Conservation (phyloP, 306 rosid genomes). For the Cajanus cajan region DNA sequence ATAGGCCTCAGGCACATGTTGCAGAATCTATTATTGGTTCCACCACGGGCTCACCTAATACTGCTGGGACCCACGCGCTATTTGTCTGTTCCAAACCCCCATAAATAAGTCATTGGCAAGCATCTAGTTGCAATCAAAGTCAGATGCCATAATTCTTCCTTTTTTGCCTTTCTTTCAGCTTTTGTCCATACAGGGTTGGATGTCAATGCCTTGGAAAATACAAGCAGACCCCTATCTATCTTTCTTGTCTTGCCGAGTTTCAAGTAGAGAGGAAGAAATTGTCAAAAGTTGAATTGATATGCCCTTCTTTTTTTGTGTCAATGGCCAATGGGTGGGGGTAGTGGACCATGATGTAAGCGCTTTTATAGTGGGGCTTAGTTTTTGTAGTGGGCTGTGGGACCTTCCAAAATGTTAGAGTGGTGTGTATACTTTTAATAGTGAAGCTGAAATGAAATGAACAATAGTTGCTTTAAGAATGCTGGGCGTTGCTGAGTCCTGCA, state of each 20-base stretch:
- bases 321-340: constrained; percentile 49
- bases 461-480: constrained; percentile 47
- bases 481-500: constrained; percentile 40
- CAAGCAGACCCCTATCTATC: constrained; percentile 50
- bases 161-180: constrained; percentile 55
- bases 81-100: constrained; percentile 60
- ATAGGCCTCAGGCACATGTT: constrained; percentile 39
- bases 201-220: constrained; percentile 71
- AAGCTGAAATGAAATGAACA: constrained; percentile 45
- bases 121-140: constrained; percentile 91
- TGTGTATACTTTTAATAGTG: constrained; percentile 41
- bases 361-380: constrained; percentile 63
- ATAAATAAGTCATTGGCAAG: constrained; percentile 45
- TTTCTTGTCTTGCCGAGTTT: constrained; percentile 54
- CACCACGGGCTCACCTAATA: constrained; percentile 46
- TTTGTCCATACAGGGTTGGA: constrained; percentile 70
- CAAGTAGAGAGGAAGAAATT: constrained; percentile 58
- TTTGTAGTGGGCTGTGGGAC: constrained; percentile 95
- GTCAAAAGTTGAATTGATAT: constrained; percentile 79
- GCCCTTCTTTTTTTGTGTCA: constrained; percentile 47
- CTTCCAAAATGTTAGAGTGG: constrained; percentile 53
- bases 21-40: constrained; percentile 33
- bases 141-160: constrained; percentile 74
- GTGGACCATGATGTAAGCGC: constrained; percentile 91
- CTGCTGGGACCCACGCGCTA: constrained; percentile 53